Evolutionary conservation across 1,284 basidiomycete genomes (phyloP).

Genomic region (Meira nashicola): DNA sequence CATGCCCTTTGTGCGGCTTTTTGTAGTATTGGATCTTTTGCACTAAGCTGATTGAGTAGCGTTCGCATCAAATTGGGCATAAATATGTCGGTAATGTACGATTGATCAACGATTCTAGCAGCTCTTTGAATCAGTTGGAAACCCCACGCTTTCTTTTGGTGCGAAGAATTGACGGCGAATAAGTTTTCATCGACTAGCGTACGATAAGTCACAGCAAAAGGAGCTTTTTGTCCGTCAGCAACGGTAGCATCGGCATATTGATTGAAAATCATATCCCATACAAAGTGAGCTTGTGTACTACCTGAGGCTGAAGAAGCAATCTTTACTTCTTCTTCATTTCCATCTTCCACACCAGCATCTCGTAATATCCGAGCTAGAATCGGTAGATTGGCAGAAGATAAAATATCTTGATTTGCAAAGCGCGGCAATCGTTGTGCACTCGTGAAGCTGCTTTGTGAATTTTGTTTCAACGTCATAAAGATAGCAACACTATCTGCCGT

Average conservation of each 20-base stretch:
- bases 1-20: conserved; percentile 67
- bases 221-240: conserved; percentile 55
- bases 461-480: conserved; percentile 60
- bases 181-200: conserved; percentile 86
- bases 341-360: conserved; percentile 41
- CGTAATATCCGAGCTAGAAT: conserved; percentile 68
- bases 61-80: conserved; percentile 93
- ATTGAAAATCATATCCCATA: conserved; percentile 80
- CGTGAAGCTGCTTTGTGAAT: neutral
- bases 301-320: conserved; percentile 15
- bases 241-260: conserved; percentile 55
- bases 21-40: conserved; percentile 79
- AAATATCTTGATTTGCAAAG: conserved; percentile 49
- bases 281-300: conserved; percentile 68
- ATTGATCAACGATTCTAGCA: conserved; percentile 64
- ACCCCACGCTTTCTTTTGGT: conserved; percentile 90
- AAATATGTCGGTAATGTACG: conserved; percentile 77
- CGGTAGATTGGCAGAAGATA: conserved; percentile 68
- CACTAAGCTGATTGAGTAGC: conserved; percentile 91
- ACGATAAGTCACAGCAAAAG: conserved; percentile 84
- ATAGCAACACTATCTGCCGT: conserved; percentile 83
- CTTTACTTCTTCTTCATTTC: conserved; percentile 60
- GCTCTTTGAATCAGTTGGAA: conserved; percentile 85
- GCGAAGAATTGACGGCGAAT: conserved; percentile 75
- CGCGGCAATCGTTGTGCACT: neutral